Evolutionary conservation across 2,329 filamentous ascomycete species (phyloP), one percentile per base, ranked within the genome.

Genomic region (Blastomyces parvus): DNA sequence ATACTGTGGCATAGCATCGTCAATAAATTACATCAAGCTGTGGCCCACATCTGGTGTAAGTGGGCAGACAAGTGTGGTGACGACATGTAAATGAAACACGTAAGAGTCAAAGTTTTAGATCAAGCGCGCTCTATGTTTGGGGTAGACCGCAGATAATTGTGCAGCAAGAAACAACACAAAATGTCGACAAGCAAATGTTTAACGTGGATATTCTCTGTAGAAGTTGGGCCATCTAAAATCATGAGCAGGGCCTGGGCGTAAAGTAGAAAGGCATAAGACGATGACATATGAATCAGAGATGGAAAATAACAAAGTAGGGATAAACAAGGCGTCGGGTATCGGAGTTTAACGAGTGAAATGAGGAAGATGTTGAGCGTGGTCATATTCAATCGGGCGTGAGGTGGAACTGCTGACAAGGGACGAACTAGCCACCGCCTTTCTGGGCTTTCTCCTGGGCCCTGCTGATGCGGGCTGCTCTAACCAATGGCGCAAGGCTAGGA

Each of bases 391-490:
- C 25, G 60, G 59, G 48, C 40, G 60, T 53, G 42, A 40, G 59
- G 65, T 50, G 55, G 48, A 30, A 52, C n/a, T 14, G 17, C 11
- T 11, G 13, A 40, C 8, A 59, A 11, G 13, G 14, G 2, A 60
- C n/a, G 67, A 67, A 64, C 65, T 69, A 77, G 63, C 69, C 66
- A 40, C 74, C 73, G 52, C 75, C 86, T 75, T 90, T 90, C 67
- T 86, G 84, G 65, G 86, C 86, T 77, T 90, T 90, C 77, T 97
- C 93, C 71, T 93, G 88, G 33, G 89, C 89, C 74, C 92, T 85
- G 67, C 91, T 91, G 74, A 90, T 86, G 68, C 92, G 85, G 58
- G 93, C 93, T 52, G 91, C 89, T 71, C 88, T 86, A 61, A 97
- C 93, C 64, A 97, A 83, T 11, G 93, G 92, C 33, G 93, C 88